phyloP scores from a whole-genome alignment of 768 basidiomycete species.

The Tylopilus vinaceipallidus region DNA sequence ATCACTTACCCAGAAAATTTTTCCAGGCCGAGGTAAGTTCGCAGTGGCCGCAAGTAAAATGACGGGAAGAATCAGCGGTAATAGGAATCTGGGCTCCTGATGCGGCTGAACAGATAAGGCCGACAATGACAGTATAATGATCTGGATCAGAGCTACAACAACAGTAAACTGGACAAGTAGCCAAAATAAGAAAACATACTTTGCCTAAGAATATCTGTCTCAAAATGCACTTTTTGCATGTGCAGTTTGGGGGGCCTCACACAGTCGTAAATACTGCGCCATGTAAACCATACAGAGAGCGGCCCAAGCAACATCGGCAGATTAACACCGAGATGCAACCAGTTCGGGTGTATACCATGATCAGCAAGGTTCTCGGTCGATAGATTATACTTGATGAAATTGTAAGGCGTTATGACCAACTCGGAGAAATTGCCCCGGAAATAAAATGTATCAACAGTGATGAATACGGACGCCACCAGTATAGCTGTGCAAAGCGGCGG shows the following conservation, averaged over 20 bases:
- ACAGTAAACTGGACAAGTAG: not conserved
- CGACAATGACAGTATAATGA: slow-evolving; percentile 28
- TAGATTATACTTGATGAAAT: slow-evolving; percentile 39
- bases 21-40: slow-evolving; percentile 26
- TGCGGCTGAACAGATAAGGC: slow-evolving; percentile 37
- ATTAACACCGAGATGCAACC: slow-evolving; percentile 40
- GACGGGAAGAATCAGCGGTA: slow-evolving; percentile 34
- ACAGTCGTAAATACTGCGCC: slow-evolving; percentile 9
- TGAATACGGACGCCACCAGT: slow-evolving; percentile 13
- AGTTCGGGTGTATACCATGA: slow-evolving; percentile 40
- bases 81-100: slow-evolving; percentile 40
- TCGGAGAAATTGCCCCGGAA: slow-evolving; percentile 25
- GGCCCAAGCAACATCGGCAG: slow-evolving; percentile 40
- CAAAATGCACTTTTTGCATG: slow-evolving; percentile 7
- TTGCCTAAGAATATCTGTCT: slow-evolving; percentile 14
- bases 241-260: not conserved
- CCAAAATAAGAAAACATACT: slow-evolving; percentile 5
- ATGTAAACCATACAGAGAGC: slow-evolving; percentile 25
- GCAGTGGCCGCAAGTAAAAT: slow-evolving; percentile 30
- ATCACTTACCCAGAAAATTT: slow-evolving; percentile 33
- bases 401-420: slow-evolving; percentile 35
- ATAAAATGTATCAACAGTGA: slow-evolving; percentile 34
- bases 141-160: slow-evolving; percentile 29
- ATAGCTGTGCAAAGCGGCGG: slow-evolving; percentile 23
- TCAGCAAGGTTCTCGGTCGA: slow-evolving; percentile 35